Conservation (phyloP, 805 yeast species). For the Yarrowia hollandica region DNA sequence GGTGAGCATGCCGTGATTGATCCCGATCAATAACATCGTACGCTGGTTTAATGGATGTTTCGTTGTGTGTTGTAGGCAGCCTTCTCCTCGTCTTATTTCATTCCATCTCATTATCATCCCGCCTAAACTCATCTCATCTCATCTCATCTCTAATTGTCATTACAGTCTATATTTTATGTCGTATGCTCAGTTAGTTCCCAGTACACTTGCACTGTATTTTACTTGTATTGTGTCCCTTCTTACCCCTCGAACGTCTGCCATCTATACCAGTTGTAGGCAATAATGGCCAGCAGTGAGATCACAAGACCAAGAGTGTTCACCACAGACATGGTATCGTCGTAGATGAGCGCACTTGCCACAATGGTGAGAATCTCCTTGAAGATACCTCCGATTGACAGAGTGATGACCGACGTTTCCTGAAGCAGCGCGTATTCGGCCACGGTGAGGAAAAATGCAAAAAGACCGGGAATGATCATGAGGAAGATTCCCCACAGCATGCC, state of each 20-base stretch:
- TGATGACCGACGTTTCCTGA: conserved; percentile 77
- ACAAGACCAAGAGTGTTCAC: conserved; percentile 72
- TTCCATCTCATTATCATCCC: too few relatives aligned
- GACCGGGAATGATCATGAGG: conserved; percentile 75
- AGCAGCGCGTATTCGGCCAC: conserved; percentile 76
- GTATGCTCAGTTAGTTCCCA: conserved; percentile 24
- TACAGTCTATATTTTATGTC: conserved; percentile 22
- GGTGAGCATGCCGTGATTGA: too few relatives aligned
- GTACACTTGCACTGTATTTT: too few relatives aligned
- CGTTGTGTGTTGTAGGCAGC: too few relatives aligned
- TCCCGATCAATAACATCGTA: too few relatives aligned
- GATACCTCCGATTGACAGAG: conserved; percentile 87
- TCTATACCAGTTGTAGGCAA: conserved; percentile 66
- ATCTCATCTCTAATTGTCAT: conserved; percentile 5
- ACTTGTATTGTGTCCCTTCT: background rate
- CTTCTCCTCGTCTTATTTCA: too few relatives aligned
- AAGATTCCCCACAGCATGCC: conserved; percentile 58
- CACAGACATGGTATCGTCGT: conserved; percentile 68
- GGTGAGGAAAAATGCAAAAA: conserved; percentile 87
- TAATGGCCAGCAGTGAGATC: conserved; percentile 73
- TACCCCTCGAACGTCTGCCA: conserved; percentile 25
- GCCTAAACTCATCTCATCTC: too few relatives aligned
- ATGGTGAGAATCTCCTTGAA: conserved; percentile 90
- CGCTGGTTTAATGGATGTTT: too few relatives aligned
- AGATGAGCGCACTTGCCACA: conserved; percentile 62